Conservation (phyloP, 2,329 filamentous ascomycete genomes). For the Venturia nashicola region DNA sequence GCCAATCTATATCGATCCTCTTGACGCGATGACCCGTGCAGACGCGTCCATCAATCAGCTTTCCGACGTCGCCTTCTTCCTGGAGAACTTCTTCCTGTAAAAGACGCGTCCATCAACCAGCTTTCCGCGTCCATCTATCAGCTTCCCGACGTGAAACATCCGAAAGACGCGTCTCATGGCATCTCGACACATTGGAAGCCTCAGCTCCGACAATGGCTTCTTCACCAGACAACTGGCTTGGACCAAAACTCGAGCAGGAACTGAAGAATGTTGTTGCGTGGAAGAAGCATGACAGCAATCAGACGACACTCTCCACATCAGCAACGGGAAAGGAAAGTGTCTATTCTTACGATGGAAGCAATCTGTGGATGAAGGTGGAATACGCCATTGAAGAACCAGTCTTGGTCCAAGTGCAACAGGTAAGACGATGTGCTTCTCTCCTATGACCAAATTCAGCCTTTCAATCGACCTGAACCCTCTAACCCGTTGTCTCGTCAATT, state of each 20-base stretch:
- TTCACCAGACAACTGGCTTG: background rate
- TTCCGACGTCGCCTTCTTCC: background rate
- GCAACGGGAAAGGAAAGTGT: background rate
- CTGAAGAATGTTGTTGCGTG: background rate
- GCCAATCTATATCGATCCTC: background rate
- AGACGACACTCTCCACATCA: too few species aligned
- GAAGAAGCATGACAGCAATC: background rate
- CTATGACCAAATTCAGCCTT: too few species aligned
- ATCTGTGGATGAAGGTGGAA: background rate
- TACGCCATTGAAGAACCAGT: background rate
- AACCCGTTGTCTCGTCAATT: too few species aligned
- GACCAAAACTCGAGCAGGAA: slow-evolving; percentile 1
- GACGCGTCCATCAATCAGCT: background rate
- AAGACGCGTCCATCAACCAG: background rate
- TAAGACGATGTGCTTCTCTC: background rate
- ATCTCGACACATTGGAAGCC: background rate
- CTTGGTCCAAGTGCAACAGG: slow-evolving; percentile 3
- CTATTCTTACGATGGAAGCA: slow-evolving; percentile 5
- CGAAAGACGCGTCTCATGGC: background rate
- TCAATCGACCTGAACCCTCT: too few species aligned
- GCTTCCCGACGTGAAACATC: too few species aligned
- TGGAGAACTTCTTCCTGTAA: too few species aligned
- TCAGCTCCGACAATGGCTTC: background rate
- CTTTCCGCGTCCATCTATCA: background rate
- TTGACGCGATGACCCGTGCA: background rate